Conservation (phyloP, 805 yeast species). For the Gaillardinia entomophila region DNA sequence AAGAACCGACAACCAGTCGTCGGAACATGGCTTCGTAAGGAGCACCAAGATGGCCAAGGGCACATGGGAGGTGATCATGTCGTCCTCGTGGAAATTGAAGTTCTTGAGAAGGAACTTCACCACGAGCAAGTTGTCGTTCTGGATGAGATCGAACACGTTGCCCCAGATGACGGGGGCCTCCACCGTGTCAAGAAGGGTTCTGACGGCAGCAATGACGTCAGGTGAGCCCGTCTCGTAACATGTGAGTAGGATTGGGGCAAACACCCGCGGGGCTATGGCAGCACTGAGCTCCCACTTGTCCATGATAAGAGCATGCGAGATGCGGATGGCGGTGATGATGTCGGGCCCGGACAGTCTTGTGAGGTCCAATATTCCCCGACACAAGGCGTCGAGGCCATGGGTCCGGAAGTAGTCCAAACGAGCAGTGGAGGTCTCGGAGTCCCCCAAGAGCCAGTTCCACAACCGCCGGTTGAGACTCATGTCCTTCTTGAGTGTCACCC, state of each 20-base stretch:
- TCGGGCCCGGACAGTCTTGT: constrained; percentile 26
- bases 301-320: constrained; percentile 63
- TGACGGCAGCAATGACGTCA: constrained; percentile 53
- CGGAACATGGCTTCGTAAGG: constrained; percentile 18
- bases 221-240: constrained; percentile 25
- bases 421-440: constrained; percentile 11
- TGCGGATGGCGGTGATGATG: constrained; percentile 50
- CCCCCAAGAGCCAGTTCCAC: constrained; percentile 91
- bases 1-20: constrained; percentile 35
- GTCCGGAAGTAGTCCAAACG: constrained; percentile 54
- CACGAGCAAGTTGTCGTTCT: constrained; percentile 33
- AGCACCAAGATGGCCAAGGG: constrained; percentile 61
- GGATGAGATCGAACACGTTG: constrained; percentile 41
- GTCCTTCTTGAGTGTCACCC: constrained; percentile 72
- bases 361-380: constrained; percentile 47
- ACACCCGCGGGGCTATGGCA: constrained; percentile 59
- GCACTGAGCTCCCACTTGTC: constrained; percentile 95
- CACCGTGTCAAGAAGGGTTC: constrained; percentile 75
- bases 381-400: constrained; percentile 48
- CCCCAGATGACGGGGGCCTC: constrained; percentile 80
- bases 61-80: constrained; percentile 68
- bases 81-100: constrained; percentile 82
- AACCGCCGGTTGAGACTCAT: constrained; percentile 92
- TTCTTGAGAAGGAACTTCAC: constrained; percentile 54
- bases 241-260: constrained; percentile 57